These are phyloP conservation scores for Ambrosia hybrid DNA, from an alignment of 140 eudicot genomes.

Conservation along the genomic window DNA sequence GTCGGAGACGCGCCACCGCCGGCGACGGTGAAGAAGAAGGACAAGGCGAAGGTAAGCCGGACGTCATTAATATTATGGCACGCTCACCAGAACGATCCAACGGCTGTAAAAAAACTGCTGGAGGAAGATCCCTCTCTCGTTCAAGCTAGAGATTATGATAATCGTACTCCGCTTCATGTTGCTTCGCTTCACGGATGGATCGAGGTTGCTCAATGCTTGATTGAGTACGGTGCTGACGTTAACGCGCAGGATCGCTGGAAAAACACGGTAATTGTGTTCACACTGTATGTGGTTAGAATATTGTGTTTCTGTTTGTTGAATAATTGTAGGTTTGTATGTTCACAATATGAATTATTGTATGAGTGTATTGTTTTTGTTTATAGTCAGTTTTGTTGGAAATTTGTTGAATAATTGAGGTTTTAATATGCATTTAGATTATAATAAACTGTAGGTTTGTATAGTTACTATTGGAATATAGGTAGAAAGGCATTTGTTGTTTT, in stretches of 20 bases:
- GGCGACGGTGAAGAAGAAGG: slow-evolving; percentile 54
- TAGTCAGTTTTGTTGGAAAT: too few species aligned
- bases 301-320: neutral
- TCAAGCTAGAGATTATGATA: slow-evolving; percentile 81
- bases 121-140: slow-evolving; percentile 81
- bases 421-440: too few species aligned
- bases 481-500: too few species aligned
- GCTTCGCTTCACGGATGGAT: slow-evolving; percentile 95
- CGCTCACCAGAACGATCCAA: slow-evolving; percentile 86
- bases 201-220: slow-evolving; percentile 78
- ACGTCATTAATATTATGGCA: slow-evolving; percentile 94
- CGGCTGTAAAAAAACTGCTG: slow-evolving; percentile 68
- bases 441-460: too few species aligned
- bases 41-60: slow-evolving; percentile 79
- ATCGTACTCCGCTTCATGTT: slow-evolving; percentile 91
- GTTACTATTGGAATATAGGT: too few species aligned
- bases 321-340: too few species aligned
- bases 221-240: slow-evolving; percentile 83
- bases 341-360: too few species aligned
- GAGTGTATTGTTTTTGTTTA: too few species aligned
- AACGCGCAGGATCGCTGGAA: slow-evolving; percentile 98
- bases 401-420: too few species aligned
- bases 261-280: slow-evolving; percentile 56
- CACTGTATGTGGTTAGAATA: neutral
- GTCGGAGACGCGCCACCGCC: slow-evolving; percentile 39